These are phyloP conservation scores for Quercus variabilis DNA, from an alignment of 306 rosid species.

Conservation along the genomic window DNA sequence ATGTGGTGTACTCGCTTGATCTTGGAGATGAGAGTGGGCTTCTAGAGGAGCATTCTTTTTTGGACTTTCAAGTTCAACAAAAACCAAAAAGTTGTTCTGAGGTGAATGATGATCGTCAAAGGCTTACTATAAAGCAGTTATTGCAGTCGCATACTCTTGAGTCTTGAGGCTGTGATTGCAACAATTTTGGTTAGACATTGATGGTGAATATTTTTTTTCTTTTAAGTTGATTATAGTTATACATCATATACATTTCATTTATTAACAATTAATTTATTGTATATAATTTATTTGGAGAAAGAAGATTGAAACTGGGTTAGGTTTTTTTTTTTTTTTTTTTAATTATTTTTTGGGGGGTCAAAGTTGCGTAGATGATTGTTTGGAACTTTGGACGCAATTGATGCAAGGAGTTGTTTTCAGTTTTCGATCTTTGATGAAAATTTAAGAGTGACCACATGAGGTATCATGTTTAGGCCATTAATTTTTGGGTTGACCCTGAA, in stretches of 20 bases:
- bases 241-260: background rate
- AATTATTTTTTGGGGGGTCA: no score
- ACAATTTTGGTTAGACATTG: background rate
- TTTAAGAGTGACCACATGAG: background rate
- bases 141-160: background rate
- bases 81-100: background rate
- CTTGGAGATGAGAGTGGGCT: constrained; percentile 7
- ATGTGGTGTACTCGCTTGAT: constrained; percentile 69
- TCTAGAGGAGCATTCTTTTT: constrained; percentile 1
- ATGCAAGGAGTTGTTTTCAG: background rate
- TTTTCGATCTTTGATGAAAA: background rate
- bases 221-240: background rate
- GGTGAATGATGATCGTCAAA: background rate
- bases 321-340: background rate
- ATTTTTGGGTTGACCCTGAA: background rate
- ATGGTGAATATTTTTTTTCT: background rate
- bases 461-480: background rate
- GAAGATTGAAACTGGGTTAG: background rate
- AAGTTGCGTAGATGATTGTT: background rate
- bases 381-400: background rate
- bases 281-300: background rate
- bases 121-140: background rate
- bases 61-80: background rate
- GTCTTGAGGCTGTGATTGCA: background rate
- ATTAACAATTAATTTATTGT: background rate